Percentiles rank a stretch among this genome's conserved stretches.
phyloP scores from a whole-genome alignment of 2,329 filamentous ascomycete species.

The Aphanocladium album region DNA sequence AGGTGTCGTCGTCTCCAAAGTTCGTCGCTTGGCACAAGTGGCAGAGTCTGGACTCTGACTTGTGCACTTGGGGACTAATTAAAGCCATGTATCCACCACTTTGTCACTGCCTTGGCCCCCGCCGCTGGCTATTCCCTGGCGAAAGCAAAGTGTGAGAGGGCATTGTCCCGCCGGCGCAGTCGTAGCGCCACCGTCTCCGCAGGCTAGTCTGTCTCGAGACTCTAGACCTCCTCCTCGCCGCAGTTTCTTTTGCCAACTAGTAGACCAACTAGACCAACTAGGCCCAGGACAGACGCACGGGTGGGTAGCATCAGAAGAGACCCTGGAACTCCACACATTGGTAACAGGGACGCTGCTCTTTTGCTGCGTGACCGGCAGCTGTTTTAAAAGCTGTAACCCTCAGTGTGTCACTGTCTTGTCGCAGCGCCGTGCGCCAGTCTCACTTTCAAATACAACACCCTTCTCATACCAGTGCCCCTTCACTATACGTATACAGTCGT shows the following conservation, averaged over 20 bases:
- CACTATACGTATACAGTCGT: neutral
- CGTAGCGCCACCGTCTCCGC: slow-evolving; percentile 2
- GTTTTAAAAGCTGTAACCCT: slow-evolving; percentile 10
- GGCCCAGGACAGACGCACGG: neutral
- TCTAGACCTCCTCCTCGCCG: neutral
- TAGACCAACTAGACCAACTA: too few species aligned
- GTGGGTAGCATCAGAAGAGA: slow-evolving; percentile 9
- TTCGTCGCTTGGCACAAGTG: too few species aligned
- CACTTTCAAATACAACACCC: neutral
- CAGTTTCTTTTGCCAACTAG: neutral
- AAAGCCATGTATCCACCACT: slow-evolving; percentile 4
- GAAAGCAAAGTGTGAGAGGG: neutral
- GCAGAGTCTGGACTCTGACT: slow-evolving; percentile 4
- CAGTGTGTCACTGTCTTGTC: slow-evolving; percentile 7
- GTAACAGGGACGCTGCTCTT: neutral
- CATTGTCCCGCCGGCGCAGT: neutral
- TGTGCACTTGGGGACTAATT: neutral
- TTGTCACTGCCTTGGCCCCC: neutral
- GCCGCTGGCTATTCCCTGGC: neutral
- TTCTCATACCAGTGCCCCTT: neutral
- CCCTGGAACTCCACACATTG: slow-evolving; percentile 6
- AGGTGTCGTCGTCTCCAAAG: neutral
- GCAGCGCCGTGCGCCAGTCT: neutral
- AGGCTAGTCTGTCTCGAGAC: neutral
- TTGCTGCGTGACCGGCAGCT: slow-evolving; percentile 8